Conservation (phyloP, 352 stramenopile species). For the Nothophytophthora sp. region DNA sequence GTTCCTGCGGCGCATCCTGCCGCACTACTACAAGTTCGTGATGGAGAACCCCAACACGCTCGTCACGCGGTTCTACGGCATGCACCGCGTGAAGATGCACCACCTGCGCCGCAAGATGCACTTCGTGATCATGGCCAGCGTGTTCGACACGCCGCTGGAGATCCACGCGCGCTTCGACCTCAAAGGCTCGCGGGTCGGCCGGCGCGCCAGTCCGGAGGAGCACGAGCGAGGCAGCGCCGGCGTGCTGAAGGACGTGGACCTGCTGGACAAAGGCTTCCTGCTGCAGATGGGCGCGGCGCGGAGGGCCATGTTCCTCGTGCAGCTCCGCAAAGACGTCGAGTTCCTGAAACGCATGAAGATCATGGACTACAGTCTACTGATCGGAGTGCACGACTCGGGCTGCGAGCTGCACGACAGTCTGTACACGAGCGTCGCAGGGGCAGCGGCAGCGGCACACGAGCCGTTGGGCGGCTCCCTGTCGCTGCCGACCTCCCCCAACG, state of each 20-base stretch:
- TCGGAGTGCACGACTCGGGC: constrained; percentile 89
- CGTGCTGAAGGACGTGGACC: constrained; percentile 92
- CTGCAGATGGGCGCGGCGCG: constrained; percentile 83
- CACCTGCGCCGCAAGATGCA: constrained; percentile 94
- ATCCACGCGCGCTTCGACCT: constrained; percentile 91
- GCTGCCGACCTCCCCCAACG: constrained; percentile 40
- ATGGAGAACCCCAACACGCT: constrained; percentile 97
- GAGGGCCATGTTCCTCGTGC: constrained; percentile 78
- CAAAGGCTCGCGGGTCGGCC: constrained; percentile 90
- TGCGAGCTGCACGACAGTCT: constrained; percentile 56
- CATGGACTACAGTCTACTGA: constrained; percentile 95
- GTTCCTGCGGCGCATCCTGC: constrained; percentile 96
- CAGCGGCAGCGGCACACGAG: constrained; percentile 5
- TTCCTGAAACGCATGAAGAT: constrained; percentile 94
- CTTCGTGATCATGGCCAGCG: constrained; percentile 97
- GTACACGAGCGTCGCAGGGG: constrained; percentile 28
- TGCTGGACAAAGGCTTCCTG: constrained; percentile 84
- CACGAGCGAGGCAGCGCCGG: constrained; percentile 57
- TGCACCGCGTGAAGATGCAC: constrained; percentile 98
- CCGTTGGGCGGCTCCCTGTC: constrained; percentile 23
- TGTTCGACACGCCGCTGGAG: constrained; percentile 94
- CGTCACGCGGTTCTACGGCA: constrained; percentile 97
- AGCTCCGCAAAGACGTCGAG: constrained; percentile 88
- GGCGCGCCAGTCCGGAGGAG: constrained; percentile 65
- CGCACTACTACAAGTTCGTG: constrained; percentile 98